These are phyloP conservation scores for Chalciporus piperatus DNA, from an alignment of 768 basidiomycete genomes.

Conservation along the genomic window DNA sequence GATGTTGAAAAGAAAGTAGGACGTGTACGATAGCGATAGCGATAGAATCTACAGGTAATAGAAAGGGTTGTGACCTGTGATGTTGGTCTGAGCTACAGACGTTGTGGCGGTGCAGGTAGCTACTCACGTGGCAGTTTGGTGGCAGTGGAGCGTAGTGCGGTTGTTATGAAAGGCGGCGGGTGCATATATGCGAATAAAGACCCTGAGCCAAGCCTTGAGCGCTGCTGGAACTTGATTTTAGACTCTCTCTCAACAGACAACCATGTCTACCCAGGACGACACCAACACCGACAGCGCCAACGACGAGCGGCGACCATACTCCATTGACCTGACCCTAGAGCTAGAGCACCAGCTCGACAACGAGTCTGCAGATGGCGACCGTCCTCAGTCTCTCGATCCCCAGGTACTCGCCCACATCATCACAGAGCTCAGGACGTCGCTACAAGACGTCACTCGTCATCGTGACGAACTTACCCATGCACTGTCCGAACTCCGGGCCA, in stretches of 20 bases:
- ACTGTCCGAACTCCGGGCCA: constrained; percentile 46
- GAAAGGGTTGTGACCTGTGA: not conserved
- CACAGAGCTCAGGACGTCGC: constrained; percentile 63
- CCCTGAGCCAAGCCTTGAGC: not conserved
- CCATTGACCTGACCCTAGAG: constrained; percentile 78
- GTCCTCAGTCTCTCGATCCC: constrained; percentile 63
- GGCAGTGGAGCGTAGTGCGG: not conserved
- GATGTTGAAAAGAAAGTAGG: not conserved
- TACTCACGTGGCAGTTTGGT: too few species aligned
- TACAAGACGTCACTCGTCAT: constrained; percentile 64
- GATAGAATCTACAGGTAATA: not conserved
- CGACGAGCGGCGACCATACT: constrained; percentile 35
- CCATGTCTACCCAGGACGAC: constrained; percentile 32
- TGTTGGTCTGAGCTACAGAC: too few species aligned
- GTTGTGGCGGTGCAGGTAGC: too few species aligned
- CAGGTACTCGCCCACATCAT: constrained; percentile 75
- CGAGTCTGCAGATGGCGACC: constrained; percentile 42
- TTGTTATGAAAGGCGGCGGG: too few species aligned
- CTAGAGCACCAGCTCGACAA: constrained; percentile 73
- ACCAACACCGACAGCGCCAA: constrained; percentile 9
- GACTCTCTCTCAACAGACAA: not conserved
- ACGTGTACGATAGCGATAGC: constrained; percentile 12
- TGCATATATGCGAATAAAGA: not conserved
- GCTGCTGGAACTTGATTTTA: too few species aligned
- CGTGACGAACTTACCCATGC: constrained; percentile 62